Evolutionary conservation across 129 eudicot genomes (phyloP).

Genomic region (Chrysanthemum makinoi): DNA sequence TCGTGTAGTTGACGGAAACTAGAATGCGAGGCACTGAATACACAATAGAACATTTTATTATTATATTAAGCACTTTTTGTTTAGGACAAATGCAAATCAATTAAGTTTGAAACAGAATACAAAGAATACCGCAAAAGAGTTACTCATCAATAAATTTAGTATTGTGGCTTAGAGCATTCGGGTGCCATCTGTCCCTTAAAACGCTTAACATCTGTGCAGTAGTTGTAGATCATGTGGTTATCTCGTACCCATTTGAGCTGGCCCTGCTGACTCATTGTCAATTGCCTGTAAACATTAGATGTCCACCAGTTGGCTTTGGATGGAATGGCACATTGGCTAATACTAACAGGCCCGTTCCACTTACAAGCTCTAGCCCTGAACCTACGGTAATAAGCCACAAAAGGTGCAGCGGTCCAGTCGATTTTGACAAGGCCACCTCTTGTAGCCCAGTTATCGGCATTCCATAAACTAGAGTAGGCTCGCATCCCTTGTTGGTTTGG

Average conservation of each 20-base stretch:
- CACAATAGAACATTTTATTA: background rate
- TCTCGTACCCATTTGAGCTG: constrained; percentile 51
- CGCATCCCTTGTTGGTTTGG: constrained; percentile 68
- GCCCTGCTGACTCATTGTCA: constrained; percentile 34
- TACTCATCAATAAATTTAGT: constrained; percentile 17
- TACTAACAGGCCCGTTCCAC: constrained; percentile 43
- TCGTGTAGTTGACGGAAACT: background rate
- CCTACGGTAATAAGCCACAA: constrained; percentile 40
- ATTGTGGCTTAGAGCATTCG: constrained; percentile 55
- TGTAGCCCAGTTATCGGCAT: constrained; percentile 75
- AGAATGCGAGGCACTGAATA: background rate
- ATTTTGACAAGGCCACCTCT: constrained; percentile 57
- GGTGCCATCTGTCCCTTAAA: constrained; percentile 49
- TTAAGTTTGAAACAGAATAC: background rate
- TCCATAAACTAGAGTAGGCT: constrained; percentile 71
- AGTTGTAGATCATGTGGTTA: constrained; percentile 57
- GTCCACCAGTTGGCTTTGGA: constrained; percentile 53
- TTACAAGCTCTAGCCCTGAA: constrained; percentile 55
- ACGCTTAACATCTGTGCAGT: constrained; percentile 49
- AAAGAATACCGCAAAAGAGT: background rate
- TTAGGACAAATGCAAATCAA: background rate
- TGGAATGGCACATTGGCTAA: constrained; percentile 32
- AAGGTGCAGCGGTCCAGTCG: constrained; percentile 61
- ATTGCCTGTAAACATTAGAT: constrained; percentile 33
- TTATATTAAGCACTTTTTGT: background rate